Evolutionary conservation across 2,329 filamentous ascomycete species (phyloP).

Genomic region (Fusarium sp.): DNA sequence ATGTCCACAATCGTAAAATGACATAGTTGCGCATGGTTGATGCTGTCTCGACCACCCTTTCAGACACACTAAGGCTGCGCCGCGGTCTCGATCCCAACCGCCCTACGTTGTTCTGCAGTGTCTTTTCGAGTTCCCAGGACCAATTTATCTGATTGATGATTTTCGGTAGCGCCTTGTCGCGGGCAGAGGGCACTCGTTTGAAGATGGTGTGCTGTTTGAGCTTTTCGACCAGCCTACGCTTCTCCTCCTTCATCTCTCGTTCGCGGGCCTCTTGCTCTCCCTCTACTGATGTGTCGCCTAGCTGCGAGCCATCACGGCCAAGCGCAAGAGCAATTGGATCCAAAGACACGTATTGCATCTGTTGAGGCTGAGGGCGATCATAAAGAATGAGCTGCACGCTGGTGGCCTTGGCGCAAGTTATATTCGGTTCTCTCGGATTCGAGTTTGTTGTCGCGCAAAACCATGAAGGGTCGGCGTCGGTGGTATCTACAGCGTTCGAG

Average conservation of each 20-base stretch:
- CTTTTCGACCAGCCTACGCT: slow-evolving; percentile 79
- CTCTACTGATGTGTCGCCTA: slow-evolving; percentile 61
- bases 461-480: slow-evolving; percentile 70
- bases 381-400: slow-evolving; percentile 91
- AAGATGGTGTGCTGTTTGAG: slow-evolving; percentile 87
- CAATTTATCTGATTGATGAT: slow-evolving; percentile 97
- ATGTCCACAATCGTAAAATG: slow-evolving; percentile 72
- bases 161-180: slow-evolving; percentile 80
- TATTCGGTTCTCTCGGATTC: slow-evolving; percentile 67
- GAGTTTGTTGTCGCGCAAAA: slow-evolving; percentile 68
- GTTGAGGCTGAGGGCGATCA: slow-evolving; percentile 81
- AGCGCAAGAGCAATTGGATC: slow-evolving; percentile 88
- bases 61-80: slow-evolving; percentile 88
- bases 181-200: slow-evolving; percentile 77
- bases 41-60: slow-evolving; percentile 92
- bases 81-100: slow-evolving; percentile 83
- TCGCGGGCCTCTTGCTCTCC: slow-evolving; percentile 76
- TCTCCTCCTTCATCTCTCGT: slow-evolving; percentile 64
- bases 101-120: slow-evolving; percentile 90
- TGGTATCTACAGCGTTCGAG: slow-evolving; percentile 69
- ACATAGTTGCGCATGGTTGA: slow-evolving; percentile 83
- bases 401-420: slow-evolving; percentile 75
- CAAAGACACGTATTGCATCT: slow-evolving; percentile 97
- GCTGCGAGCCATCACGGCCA: slow-evolving; percentile 70
- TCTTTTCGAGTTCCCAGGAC: slow-evolving; percentile 84